Conservation (phyloP, 495 filamentous ascomycete genomes). For the Thozetella sp. region DNA sequence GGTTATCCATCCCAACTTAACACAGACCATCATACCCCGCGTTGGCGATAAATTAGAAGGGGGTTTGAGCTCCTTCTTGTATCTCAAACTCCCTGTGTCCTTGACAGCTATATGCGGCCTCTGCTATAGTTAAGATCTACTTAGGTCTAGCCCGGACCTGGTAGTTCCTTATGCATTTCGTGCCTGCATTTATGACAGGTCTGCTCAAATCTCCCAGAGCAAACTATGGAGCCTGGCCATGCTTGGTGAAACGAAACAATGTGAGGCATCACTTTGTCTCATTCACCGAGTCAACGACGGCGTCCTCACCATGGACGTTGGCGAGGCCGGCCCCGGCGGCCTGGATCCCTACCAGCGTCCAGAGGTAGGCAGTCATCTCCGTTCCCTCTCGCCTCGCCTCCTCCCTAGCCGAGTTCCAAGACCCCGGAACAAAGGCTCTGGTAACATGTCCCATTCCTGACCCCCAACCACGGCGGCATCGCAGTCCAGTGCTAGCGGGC, state of each 20-base stretch:
- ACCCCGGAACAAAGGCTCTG: no score
- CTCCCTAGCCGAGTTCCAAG: no score
- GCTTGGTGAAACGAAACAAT: not conserved
- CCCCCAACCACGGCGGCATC: no score
- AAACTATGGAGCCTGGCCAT: no score
- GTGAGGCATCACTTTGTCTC: not conserved
- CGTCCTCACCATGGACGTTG: not conserved
- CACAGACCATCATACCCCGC: conserved; percentile 16
- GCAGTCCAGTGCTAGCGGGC: no score
- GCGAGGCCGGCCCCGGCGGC: no score
- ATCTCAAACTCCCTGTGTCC: not conserved
- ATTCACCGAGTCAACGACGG: not conserved
- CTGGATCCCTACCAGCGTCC: no score
- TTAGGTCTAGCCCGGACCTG: not conserved
- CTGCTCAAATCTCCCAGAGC: not conserved
- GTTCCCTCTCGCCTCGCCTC: no score
- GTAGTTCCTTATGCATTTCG: not conserved
- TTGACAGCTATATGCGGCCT: conserved; percentile 12
- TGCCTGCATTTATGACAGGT: not conserved
- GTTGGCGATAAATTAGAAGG: conserved; percentile 12
- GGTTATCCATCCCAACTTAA: conserved; percentile 7
- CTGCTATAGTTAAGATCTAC: conserved; percentile 13
- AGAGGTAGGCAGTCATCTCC: no score
- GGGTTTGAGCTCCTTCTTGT: not conserved
- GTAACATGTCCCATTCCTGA: no score